These are phyloP conservation scores for Citrus glauca DNA, from an alignment of 345 rosid species.

Conservation along the genomic window DNA sequence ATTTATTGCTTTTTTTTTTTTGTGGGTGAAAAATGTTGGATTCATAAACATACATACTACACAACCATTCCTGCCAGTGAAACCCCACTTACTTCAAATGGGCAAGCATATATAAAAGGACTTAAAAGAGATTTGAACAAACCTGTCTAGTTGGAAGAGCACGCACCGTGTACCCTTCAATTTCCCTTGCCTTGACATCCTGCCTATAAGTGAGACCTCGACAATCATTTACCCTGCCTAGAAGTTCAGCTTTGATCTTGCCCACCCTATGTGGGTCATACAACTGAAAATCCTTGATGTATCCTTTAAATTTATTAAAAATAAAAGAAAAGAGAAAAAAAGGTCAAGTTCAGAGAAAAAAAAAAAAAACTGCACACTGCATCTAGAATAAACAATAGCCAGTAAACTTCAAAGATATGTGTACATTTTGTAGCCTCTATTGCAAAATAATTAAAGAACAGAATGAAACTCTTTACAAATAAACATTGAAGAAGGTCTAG, in stretches of 20 bases:
- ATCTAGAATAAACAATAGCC: not conserved
- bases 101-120: not conserved
- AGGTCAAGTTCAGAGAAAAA: not conserved
- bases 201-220: conserved; percentile 81
- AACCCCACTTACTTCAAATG: no score
- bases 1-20: no score
- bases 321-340: not conserved
- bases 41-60: not conserved
- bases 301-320: conserved; percentile 37
- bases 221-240: conserved; percentile 85
- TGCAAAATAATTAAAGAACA: not conserved
- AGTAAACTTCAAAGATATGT: not conserved
- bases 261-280: conserved; percentile 87
- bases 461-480: not conserved
- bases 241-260: conserved; percentile 73
- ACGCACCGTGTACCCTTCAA: conserved; percentile 52
- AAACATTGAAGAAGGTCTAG: not conserved
- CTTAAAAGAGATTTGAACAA: conserved; percentile 3
- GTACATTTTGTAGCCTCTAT: not conserved
- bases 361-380: not conserved
- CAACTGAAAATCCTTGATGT: conserved; percentile 64
- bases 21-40: not conserved
- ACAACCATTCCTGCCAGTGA: not conserved
- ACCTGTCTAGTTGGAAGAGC: conserved; percentile 92
- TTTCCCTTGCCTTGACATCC: conserved; percentile 75